A percentile compares a stretch with the other conserved stretches of the same genome.
Evolutionary conservation across 2,329 filamentous ascomycete genomes (phyloP).

Genomic region (Hypoxylon sp.): DNA sequence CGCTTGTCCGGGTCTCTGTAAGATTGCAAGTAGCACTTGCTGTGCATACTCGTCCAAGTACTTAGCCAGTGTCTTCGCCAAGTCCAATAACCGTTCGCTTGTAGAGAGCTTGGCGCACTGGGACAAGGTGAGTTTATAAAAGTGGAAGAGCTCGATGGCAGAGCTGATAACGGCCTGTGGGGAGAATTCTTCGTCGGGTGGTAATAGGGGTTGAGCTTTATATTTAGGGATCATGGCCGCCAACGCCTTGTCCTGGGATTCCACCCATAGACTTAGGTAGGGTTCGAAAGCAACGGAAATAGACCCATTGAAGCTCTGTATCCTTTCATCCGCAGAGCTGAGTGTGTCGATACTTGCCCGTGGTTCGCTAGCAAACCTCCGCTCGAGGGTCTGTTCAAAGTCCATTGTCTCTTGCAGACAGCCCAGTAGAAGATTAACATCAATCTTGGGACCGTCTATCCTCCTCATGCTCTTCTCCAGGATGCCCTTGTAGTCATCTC

Average conservation of each 20-base stretch:
- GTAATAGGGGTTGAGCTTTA: conserved; percentile 82
- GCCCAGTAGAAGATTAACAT: conserved; percentile 89
- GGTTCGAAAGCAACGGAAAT: conserved; percentile 98
- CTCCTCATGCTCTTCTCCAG: conserved; percentile 88
- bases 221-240: conserved; percentile 89
- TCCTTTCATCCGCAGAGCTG: conserved; percentile 81
- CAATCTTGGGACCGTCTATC: conserved; percentile 81
- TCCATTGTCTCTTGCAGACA: conserved; percentile 96
- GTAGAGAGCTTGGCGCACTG: conserved; percentile 98
- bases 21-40: conserved; percentile 84
- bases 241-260: conserved; percentile 92
- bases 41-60: conserved; percentile 97
- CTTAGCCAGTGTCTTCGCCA: conserved; percentile 88
- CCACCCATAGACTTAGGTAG: conserved; percentile 96
- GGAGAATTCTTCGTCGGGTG: conserved; percentile 91
- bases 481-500: conserved; percentile 95
- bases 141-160: conserved; percentile 96
- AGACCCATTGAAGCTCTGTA: conserved; percentile 85
- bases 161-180: conserved; percentile 90
- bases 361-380: conserved; percentile 80
- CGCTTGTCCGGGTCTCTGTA: conserved; percentile 69
- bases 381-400: conserved; percentile 93
- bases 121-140: conserved; percentile 91
- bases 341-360: conserved; percentile 92
- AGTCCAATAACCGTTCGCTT: conserved; percentile 85